A percentile compares a stretch with the other conserved stretches of the same genome.
These are phyloP conservation scores for Bruguiera hainesii DNA, from an alignment of 441 rosid genomes.

Conservation along the genomic window DNA sequence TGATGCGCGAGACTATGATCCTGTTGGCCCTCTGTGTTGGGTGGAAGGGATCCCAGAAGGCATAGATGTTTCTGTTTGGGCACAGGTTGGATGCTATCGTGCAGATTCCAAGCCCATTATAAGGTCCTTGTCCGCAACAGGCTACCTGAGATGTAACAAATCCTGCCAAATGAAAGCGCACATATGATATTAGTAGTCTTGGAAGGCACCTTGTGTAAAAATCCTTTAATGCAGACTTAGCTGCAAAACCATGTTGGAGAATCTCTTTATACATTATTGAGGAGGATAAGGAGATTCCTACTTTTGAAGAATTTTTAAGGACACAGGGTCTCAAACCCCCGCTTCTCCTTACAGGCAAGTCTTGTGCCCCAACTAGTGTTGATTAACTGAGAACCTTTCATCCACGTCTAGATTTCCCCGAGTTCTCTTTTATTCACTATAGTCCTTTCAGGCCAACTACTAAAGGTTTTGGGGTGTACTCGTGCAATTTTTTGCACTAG, in stretches of 20 bases:
- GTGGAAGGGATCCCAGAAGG: constrained; percentile 66
- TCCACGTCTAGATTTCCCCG: too few species aligned
- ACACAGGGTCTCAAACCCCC: too few species aligned
- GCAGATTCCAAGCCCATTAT: constrained; percentile 59
- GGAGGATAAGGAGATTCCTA: too few species aligned
- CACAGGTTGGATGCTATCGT: constrained; percentile 48
- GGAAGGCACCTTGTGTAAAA: neutral
- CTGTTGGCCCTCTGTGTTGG: constrained; percentile 59
- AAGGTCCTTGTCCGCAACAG: constrained; percentile 63
- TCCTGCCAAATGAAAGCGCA: constrained; percentile 23
- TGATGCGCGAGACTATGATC: constrained; percentile 39
- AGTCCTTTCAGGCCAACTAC: too few species aligned
- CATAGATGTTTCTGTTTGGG: constrained; percentile 12
- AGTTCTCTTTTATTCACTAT: too few species aligned
- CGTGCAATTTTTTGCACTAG: neutral
- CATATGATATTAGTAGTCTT: neutral
- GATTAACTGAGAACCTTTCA: too few species aligned
- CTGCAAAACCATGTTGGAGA: neutral
- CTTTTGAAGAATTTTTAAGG: too few species aligned
- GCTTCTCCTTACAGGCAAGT: too few species aligned
- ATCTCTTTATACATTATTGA: too few species aligned
- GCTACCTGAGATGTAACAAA: constrained; percentile 57
- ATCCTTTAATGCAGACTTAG: neutral
- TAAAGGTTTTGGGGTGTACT: neutral
- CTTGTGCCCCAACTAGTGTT: too few species aligned